These are phyloP conservation scores for Periconia digitata DNA, from an alignment of 2,329 filamentous ascomycete species.

Conservation along the genomic window DNA sequence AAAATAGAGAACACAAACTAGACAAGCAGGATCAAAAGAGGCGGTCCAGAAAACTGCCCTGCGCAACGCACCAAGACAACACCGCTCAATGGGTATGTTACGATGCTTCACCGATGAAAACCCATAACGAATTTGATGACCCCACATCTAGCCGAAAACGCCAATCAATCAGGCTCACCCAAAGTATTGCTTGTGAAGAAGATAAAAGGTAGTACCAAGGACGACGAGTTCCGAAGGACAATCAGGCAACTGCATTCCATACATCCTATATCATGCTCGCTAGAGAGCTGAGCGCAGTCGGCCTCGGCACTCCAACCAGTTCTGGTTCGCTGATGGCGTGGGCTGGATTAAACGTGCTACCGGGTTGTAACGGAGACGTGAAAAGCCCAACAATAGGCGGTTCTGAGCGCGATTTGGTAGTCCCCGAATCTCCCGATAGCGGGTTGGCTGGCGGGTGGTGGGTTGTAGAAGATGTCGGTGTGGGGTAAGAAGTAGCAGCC, in stretches of 20 bases:
- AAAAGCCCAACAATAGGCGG: conserved; percentile 34
- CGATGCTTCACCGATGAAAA: no score
- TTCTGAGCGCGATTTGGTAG: not conserved
- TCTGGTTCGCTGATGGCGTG: conserved; percentile 39
- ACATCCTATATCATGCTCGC: conserved; percentile 37
- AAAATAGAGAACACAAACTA: not conserved
- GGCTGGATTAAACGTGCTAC: conserved; percentile 19
- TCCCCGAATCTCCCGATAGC: not conserved
- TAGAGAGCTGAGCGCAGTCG: conserved; percentile 35
- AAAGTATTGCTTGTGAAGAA: conserved; percentile 7
- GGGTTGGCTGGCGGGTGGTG: conserved; percentile 13
- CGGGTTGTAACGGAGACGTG: conserved; percentile 34
- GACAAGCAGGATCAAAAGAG: not conserved
- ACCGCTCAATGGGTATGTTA: no score
- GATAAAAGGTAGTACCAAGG: conserved; percentile 2
- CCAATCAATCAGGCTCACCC: conserved; percentile 12
- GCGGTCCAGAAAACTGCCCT: not conserved
- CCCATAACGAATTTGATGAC: no score
- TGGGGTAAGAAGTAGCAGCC: conserved; percentile 26
- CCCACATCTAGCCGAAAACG: conserved; percentile 10
- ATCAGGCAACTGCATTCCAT: not conserved
- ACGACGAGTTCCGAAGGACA: conserved; percentile 1
- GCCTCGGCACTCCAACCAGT: conserved; percentile 35
- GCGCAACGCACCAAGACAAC: not conserved
- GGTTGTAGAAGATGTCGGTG: conserved; percentile 24